Evolutionary conservation across 2,329 filamentous ascomycete genomes (phyloP), one percentile per base, ranked within the genome.

Genomic region (Didymella pinodella): DNA sequence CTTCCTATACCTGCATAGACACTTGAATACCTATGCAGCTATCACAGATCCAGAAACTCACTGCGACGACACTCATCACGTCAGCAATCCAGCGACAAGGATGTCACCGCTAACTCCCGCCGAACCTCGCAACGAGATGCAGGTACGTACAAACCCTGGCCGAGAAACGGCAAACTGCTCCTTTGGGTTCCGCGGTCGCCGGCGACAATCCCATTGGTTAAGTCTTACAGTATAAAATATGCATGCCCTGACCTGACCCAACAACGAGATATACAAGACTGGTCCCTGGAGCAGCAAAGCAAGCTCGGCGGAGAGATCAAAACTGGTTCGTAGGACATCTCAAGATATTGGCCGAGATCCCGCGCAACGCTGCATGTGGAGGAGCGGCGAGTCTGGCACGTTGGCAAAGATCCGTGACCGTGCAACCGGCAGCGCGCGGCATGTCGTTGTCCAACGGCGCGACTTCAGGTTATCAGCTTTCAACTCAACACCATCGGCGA

Each of bases 401-500:
- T 20, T 41, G 10, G 20, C 20, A 22, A 18, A 14, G 38, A 41
- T 25, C 14, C 20, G 38, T n/a, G 8, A 8, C 25, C 22, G 20
- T 14, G 55, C 20, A 36, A 43, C 60, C 61, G 59, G 66, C 61
- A 58, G 66, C 32, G 66, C 38, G 31, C 52, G 48, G 61, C 55
- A 28, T 34, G 34, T 26, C 45, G 31, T 58, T 41, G 49, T 54
- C 45, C 18, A 38, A 53, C 45, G n/a, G 32, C 54, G 43, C 20
- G 20, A 40, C 7, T 40, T 20, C n/a, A 40, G n/a, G 8, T 40
- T 40, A 40, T 40, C 36, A 40, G 36, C 36, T 20, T 40, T 11
- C 16, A 40, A 18, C 36, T 40, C 36, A 40, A 40, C 36, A 40
- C 36, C 20, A n/a, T 40, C n/a, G 38, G 48, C 34, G 4, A 25